Base-by-base conservation (phyloP, 352 stramenopile species). In the Plasmopara viticola region DNA sequence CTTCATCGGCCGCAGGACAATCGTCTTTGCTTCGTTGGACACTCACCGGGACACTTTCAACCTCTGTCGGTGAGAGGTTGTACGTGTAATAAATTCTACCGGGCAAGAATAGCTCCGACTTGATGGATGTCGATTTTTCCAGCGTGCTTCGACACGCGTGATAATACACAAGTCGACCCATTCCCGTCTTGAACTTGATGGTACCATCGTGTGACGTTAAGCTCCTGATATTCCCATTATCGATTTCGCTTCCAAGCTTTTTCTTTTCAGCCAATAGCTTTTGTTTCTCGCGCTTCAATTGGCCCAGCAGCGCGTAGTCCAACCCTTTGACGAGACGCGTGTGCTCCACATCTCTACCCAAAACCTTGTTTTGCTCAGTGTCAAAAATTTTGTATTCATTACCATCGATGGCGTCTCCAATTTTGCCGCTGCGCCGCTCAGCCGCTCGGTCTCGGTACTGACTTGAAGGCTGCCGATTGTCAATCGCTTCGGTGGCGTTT, bases 281-380 rank as follows among this genome's bases (percentile, higher is more conserved):
- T 45, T 84, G 57, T 48, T 82, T 84, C 52, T 95, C 84, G 14
- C 72, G 64, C 58, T 91, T 90, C 20, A 95, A 68, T 54, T 96
- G 88, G 37, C 87, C 63, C 20, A 95, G 66, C 25, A 98, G 62
- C 9, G 86, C 73, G 34, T 85, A 78, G 75, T 98, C 88, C 44
- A 98, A 56, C 17, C 61, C 90, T 51, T 95, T 96, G 4, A 96
- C 87, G 14, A 95, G 51, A 64, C 95, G 86, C 30, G 88, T 93
- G 67, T 92, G 83, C 49, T 84, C 71, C 58, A 90, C 66, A 50
- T 95, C 85, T 39, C 84, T 81, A 20, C 76, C 81, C 4, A 94
- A 56, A 42, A 88, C 90, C 63, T 94, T 94, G 56, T 56, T 94
- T 56, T 89, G 81, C 42, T 94, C 72, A n/a, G 59, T 58, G 43